Evolutionary conservation across 2,329 filamentous ascomycete species (phyloP).

Genomic region (Colletotrichum spinosum): DNA sequence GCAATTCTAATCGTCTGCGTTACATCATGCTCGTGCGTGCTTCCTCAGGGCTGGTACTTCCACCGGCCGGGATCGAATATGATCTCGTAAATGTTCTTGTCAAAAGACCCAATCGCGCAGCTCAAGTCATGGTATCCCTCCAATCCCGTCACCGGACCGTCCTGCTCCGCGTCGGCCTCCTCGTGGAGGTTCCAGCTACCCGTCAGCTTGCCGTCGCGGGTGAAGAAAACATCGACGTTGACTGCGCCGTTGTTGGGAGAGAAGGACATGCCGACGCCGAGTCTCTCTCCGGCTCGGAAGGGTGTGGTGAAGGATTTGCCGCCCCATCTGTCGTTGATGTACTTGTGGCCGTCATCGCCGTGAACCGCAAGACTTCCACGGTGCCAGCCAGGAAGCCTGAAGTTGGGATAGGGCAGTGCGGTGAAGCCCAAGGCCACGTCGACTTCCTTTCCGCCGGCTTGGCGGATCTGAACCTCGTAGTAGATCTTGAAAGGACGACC

Average conservation of each 20-base stretch:
- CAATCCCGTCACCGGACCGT: conserved; percentile 73
- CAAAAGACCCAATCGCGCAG: conserved; percentile 78
- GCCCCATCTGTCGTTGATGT: conserved; percentile 80
- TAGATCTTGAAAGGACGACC: conserved; percentile 68
- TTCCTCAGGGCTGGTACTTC: conserved; percentile 56
- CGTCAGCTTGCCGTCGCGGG: conserved; percentile 69
- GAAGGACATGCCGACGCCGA: conserved; percentile 79
- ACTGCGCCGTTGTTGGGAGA: conserved; percentile 51
- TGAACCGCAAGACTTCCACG: conserved; percentile 81
- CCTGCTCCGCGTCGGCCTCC: conserved; percentile 73
- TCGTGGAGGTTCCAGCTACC: conserved; percentile 81
- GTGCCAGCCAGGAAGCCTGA: conserved; percentile 85
- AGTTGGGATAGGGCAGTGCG: conserved; percentile 80
- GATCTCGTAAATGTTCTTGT: conserved; percentile 75
- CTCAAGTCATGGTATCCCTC: conserved; percentile 79
- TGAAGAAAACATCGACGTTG: conserved; percentile 75
- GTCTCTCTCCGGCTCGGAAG: conserved; percentile 73
- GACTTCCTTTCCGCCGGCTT: conserved; percentile 56
- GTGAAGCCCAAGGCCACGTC: conserved; percentile 76
- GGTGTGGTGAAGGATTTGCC: conserved; percentile 75
- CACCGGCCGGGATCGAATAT: conserved; percentile 70
- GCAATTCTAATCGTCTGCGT: too few species aligned
- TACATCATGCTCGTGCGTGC: too few species aligned
- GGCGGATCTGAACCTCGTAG: conserved; percentile 74
- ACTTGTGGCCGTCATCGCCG: conserved; percentile 81